A percentile compares a stretch with the other conserved stretches of the same genome.
phyloP scores from a whole-genome alignment of 768 basidiomycete genomes.

The Nidularia pulvinata region DNA sequence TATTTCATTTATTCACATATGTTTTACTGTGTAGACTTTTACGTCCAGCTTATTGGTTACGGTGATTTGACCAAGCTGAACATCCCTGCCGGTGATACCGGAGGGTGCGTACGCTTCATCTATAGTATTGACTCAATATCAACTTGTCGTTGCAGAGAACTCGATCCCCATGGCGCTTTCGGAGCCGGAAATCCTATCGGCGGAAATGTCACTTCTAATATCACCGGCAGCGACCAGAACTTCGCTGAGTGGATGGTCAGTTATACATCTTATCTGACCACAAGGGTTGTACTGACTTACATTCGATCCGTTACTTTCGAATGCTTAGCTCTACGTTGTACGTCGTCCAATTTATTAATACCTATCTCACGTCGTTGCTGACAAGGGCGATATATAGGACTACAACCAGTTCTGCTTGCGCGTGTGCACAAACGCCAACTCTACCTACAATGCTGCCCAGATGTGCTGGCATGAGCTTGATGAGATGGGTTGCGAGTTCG shows the following conservation, averaged over 20 bases:
- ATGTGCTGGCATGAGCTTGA: slow-evolving; percentile 50
- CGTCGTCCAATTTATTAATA: too few species aligned
- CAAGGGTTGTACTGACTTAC: too few species aligned
- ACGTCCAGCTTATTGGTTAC: slow-evolving; percentile 39
- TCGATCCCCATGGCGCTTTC: slow-evolving; percentile 41
- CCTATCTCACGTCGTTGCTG: too few species aligned
- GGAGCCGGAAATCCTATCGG: slow-evolving; percentile 42
- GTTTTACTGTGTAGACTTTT: slow-evolving; percentile 22
- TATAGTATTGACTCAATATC: neutral
- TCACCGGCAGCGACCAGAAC: slow-evolving; percentile 31
- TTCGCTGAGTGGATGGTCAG: slow-evolving; percentile 44
- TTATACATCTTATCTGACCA: neutral
- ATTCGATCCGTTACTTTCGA: too few species aligned
- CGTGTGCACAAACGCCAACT: slow-evolving; percentile 39
- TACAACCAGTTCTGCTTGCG: slow-evolving; percentile 38
- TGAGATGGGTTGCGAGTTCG: slow-evolving; percentile 41
- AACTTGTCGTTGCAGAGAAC: slow-evolving; percentile 23
- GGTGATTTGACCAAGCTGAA: slow-evolving; percentile 42
- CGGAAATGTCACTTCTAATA: slow-evolving; percentile 42
- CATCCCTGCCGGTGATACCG: slow-evolving; percentile 34
- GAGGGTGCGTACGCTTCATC: slow-evolving; percentile 25
- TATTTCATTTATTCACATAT: neutral
- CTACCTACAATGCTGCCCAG: slow-evolving; percentile 35
- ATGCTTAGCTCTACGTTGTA: too few species aligned
- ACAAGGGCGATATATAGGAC: slow-evolving; percentile 5